These are phyloP conservation scores for Candida namnaoensis DNA, from an alignment of 805 yeast genomes.

Conservation along the genomic window DNA sequence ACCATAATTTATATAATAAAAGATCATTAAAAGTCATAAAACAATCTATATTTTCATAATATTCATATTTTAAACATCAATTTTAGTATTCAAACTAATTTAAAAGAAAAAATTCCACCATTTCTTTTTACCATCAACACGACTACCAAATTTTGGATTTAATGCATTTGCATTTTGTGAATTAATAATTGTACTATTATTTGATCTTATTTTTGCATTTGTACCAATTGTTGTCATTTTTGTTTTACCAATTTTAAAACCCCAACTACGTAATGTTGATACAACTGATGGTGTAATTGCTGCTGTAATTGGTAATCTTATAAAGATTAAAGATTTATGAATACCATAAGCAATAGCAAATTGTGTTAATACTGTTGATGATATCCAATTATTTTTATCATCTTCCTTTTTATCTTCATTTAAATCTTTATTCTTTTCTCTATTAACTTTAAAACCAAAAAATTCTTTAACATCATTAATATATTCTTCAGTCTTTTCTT, in stretches of 20 bases:
- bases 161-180: slow-evolving; percentile 29
- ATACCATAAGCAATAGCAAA: slow-evolving; percentile 86
- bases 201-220: slow-evolving; percentile 18
- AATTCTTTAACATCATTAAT: slow-evolving; percentile 51
- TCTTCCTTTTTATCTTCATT: slow-evolving; percentile 7
- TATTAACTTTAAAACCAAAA: slow-evolving; percentile 45
- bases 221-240: slow-evolving; percentile 28
- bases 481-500: slow-evolving; percentile 63
- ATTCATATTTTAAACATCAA: too few relatives aligned
- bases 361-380: slow-evolving; percentile 61
- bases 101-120: slow-evolving; percentile 57
- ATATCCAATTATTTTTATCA: slow-evolving; percentile 8
- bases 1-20: too few relatives aligned
- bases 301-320: slow-evolving; percentile 85
- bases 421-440: slow-evolving; percentile 21
- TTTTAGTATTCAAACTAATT: too few relatives aligned
- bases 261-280: slow-evolving; percentile 56
- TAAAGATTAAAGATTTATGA: slow-evolving; percentile 78
- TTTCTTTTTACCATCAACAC: slow-evolving; percentile 39
- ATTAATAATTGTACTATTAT: slow-evolving; percentile 18
- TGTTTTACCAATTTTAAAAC: slow-evolving; percentile 63
- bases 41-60: too few relatives aligned
- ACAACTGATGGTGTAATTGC: slow-evolving; percentile 85
- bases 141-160: slow-evolving; percentile 42
- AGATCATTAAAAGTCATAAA: too few relatives aligned